These are phyloP conservation scores for Pythium dissimile DNA, from an alignment of 352 stramenopile genomes.

Conservation along the genomic window DNA sequence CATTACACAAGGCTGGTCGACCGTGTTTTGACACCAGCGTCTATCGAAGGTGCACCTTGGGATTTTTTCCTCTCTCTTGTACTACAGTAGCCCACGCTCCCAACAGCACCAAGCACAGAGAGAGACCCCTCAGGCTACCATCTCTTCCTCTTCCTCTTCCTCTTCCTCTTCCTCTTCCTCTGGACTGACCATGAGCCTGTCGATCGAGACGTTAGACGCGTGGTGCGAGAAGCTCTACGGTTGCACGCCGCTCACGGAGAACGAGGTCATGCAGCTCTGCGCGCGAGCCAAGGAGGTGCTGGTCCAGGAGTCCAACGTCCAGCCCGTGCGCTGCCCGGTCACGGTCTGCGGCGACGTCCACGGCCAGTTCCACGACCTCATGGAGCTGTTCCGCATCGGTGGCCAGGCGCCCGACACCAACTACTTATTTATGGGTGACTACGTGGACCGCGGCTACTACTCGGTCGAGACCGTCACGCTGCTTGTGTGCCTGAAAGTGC, in stretches of 20 bases:
- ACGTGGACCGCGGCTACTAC: conserved; percentile 99
- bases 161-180: neutral
- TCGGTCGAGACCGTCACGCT: conserved; percentile 92
- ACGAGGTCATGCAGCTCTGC: conserved; percentile 94
- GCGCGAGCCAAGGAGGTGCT: conserved; percentile 95
- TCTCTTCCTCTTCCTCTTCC: neutral
- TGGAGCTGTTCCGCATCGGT: conserved; percentile 78
- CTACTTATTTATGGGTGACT: conserved; percentile 99
- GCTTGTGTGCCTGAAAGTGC: conserved; percentile 92
- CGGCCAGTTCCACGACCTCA: conserved; percentile 66
- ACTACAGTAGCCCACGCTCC: too few relatives aligned
- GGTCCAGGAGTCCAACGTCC: conserved; percentile 96
- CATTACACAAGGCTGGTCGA: neutral
- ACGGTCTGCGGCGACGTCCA: conserved; percentile 91
- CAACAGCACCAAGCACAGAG: neutral
- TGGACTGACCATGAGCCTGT: conserved; percentile 47
- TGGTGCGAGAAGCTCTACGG: conserved; percentile 94
- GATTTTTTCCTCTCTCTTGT: conserved; percentile 8
- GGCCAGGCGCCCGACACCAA: conserved; percentile 91
- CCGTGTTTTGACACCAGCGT: neutral
- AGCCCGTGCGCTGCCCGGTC: conserved; percentile 95
- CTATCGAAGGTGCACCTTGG: neutral
- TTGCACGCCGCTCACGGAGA: conserved; percentile 94
- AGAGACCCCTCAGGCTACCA: conserved; percentile 2
- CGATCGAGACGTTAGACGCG: conserved; percentile 88